phyloP scores from a whole-genome alignment of 371 early-diverging fungal species.

The Capillidium heterosporum region DNA sequence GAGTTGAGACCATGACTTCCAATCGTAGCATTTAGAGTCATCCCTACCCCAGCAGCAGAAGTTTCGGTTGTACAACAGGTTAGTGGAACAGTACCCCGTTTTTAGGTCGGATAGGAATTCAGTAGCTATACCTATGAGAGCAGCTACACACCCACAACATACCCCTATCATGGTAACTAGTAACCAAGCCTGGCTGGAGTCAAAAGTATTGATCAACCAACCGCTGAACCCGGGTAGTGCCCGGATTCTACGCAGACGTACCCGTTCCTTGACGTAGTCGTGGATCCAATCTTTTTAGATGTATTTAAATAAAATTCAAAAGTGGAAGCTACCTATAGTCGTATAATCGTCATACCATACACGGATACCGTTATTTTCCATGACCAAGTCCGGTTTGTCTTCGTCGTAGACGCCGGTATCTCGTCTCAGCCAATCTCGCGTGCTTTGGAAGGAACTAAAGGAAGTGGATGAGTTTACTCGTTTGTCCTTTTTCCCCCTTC shows the following conservation, averaged over 20 bases:
- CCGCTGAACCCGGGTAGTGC: conserved; percentile 22
- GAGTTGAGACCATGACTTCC: conserved; percentile 18
- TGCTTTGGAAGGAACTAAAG: too few relatives aligned
- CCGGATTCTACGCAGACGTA: conserved; percentile 34
- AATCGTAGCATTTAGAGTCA: conserved; percentile 19
- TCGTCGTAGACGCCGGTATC: conserved; percentile 19
- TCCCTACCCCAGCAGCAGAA: conserved; percentile 79
- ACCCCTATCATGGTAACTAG: conserved; percentile 63
- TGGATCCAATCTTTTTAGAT: conserved; percentile 69
- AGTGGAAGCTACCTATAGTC: conserved; percentile 45
- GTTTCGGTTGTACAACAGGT: conserved; percentile 81
- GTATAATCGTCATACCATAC: conserved; percentile 45
- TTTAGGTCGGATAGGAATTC: conserved; percentile 73
- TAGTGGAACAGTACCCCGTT: conserved; percentile 63
- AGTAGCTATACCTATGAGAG: conserved; percentile 65
- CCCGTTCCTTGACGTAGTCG: conserved; percentile 66
- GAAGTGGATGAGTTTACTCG: neutral
- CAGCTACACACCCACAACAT: conserved; percentile 61
- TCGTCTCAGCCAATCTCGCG: too few relatives aligned
- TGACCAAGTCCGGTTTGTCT: conserved; percentile 28
- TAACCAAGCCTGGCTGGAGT: conserved; percentile 72
- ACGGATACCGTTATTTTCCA: conserved; percentile 36
- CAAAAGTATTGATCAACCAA: conserved; percentile 36
- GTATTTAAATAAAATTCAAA: conserved; percentile 16
- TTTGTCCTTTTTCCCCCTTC: neutral